Evolutionary conservation across 139 green algal species (phyloP), one percentile per base, ranked within the genome.

Genomic region (Trebouxia sp.): DNA sequence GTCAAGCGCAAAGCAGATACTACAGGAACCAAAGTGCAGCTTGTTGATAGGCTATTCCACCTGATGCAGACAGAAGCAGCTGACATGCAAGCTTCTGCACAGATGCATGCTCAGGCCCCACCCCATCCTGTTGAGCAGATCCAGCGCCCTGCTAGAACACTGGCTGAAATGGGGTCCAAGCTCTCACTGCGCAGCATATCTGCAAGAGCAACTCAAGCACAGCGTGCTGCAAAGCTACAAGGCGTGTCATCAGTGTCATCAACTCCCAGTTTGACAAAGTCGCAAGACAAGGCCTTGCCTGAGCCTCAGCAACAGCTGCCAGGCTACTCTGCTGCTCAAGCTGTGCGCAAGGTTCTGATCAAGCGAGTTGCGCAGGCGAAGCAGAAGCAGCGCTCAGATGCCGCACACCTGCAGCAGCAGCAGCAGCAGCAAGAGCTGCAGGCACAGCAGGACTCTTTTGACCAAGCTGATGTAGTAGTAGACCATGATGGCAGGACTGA

Each of bases 391-490:
- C n/a, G n/a, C n/a, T n/a, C n/a, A n/a, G n/a, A n/a, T n/a, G n/a
- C n/a, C n/a, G n/a, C n/a, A n/a, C n/a, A n/a, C n/a, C n/a, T n/a
- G n/a, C 62, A 72, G 32, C 62, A 72, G 62, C 42, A 72, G 62
- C 62, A 72, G 32, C 62, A 72, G 32, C 62, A 45, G 62, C n/a
- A 43, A 72, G 62, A 72, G 32, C 62, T 45, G 62, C 42, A 72
- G 62, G 32, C 42, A 15, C 62, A 72, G 32, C 62, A 45, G 62
- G 32, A 43, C 42, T 32, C 55, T 66, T 7, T 8, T 12, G 17
- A 35, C 37, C 24, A 35, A 14, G n/a, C 55, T 66, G 55, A 39
- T 17, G 26, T n/a, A n/a, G n/a, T n/a, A n/a, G n/a, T n/a, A n/a
- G n/a, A n/a, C n/a, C n/a, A n/a, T n/a, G n/a, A n/a, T n/a, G n/a